Conservation (phyloP, 139 green algal genomes). For the Asterochloris erici region DNA sequence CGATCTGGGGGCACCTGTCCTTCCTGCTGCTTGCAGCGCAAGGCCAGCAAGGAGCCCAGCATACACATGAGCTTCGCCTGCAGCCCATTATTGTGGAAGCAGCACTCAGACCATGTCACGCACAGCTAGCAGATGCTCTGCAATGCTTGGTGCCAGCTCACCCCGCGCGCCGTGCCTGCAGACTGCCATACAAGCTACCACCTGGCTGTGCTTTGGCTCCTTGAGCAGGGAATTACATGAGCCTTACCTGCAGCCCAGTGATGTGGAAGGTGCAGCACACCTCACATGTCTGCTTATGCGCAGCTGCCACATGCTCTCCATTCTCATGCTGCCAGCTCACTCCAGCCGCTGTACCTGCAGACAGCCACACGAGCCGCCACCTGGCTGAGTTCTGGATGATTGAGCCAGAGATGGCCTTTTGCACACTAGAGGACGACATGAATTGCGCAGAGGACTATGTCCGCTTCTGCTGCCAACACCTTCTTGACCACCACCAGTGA, state of each 20-base stretch:
- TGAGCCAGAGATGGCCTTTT: constrained; percentile 84
- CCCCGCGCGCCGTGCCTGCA: neutral
- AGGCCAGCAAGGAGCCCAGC: too few relatives aligned
- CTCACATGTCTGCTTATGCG: too few relatives aligned
- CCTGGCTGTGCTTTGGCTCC: constrained; percentile 99
- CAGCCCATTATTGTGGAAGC: too few relatives aligned
- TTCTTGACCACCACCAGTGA: constrained; percentile 67
- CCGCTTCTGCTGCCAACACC: constrained; percentile 66
- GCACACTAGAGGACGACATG: constrained; percentile 85
- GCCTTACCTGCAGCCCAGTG: too few relatives aligned
- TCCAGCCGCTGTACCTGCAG: neutral
- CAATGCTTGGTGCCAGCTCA: neutral
- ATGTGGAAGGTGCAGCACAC: too few relatives aligned
- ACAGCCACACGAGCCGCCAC: constrained; percentile 69
- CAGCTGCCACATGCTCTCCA: too few relatives aligned
- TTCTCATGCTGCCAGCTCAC: neutral
- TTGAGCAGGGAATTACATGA: constrained; percentile 82
- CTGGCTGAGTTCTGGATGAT: constrained; percentile 99
- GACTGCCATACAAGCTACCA: constrained; percentile 69
- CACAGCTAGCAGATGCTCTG: too few relatives aligned
- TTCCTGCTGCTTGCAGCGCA: too few relatives aligned
- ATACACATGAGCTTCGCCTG: too few relatives aligned
- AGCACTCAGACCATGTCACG: too few relatives aligned
- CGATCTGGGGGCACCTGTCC: too few relatives aligned
- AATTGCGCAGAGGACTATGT: constrained; percentile 81